These are phyloP conservation scores for Psidium friedrichsthalianum DNA, from an alignment of 345 rosid species.

Conservation along the genomic window DNA sequence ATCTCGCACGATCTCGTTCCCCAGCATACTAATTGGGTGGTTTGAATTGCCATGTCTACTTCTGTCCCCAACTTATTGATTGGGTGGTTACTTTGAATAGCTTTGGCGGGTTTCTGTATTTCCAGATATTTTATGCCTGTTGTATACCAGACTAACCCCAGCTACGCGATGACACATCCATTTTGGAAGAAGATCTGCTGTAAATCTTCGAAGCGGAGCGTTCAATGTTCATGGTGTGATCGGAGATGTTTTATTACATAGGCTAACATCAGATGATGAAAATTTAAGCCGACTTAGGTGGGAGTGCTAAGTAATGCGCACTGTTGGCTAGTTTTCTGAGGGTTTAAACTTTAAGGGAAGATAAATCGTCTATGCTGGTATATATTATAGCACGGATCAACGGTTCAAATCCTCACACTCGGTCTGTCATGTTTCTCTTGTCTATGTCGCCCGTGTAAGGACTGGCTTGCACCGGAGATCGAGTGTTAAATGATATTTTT, in stretches of 20 bases:
- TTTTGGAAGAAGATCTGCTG: background rate
- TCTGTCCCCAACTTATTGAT: background rate
- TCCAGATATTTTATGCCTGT: background rate
- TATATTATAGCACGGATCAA: background rate
- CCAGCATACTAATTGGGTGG: background rate
- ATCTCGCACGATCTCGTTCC: background rate
- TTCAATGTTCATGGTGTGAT: background rate
- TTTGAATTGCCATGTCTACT: background rate
- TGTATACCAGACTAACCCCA: background rate
- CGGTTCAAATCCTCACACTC: background rate
- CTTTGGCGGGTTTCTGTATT: background rate
- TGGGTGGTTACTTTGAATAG: no score
- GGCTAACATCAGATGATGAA: background rate
- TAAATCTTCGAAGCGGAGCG: background rate
- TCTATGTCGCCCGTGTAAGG: background rate
- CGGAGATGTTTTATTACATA: background rate
- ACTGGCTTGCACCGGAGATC: background rate
- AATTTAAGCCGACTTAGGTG: background rate
- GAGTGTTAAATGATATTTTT: background rate
- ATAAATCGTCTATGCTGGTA: background rate
- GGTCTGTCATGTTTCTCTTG: background rate
- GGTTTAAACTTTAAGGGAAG: background rate
- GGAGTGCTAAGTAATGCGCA: background rate
- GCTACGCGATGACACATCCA: background rate
- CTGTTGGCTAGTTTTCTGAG: background rate